Base-by-base conservation (phyloP, 2,329 filamentous ascomycete species). In the Torrubiella hemipterigena region DNA sequence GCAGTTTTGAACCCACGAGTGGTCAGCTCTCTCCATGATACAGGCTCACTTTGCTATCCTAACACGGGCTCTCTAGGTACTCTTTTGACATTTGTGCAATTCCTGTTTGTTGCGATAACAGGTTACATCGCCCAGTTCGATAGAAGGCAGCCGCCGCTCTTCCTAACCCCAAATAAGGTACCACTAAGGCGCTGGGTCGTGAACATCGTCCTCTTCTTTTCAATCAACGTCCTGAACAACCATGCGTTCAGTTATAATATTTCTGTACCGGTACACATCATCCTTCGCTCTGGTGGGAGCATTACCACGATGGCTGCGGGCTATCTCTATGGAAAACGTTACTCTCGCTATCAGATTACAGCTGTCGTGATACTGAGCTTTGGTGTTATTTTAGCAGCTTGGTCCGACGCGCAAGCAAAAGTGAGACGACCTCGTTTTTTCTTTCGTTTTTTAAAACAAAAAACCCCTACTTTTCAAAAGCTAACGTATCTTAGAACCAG, bases 171-270 rank as follows among this genome's bases (percentile, higher is more conserved):
- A 13, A 86, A 87, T 42, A 76, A 74, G 31, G 84, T 96, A 4
- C 91, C 91, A 0, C 63, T 96, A 33, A 68, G 69, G 29, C 81
- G 84, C 50, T 96, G 91, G 87, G 51, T 83, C 30, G 65, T 89
- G 47, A 95, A 93, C 50, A 94, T 94, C 25, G 63, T 81, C 4
- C 72, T 95, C 44, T 96, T 96, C 58, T 91, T 93, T 53, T 72
- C 73, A 39, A 91, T 98, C 58, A 98, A 96, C 47, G 75, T 96
- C 35, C 61, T 98, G 49, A 98, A 98, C 59, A 98, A 98, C 48
- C 89, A 89, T 65, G 91, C 89, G 6, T 98, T 98, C 55, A 87
- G 85, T 39, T 98, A 95, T 59, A 78, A 86, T 45, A 96, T 98
- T 34, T 94, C 86, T 6, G 85, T 98, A 0, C 91, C 91, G 2